Conservation (phyloP, 1,284 basidiomycete genomes). For the Sporisorium graminicola region DNA sequence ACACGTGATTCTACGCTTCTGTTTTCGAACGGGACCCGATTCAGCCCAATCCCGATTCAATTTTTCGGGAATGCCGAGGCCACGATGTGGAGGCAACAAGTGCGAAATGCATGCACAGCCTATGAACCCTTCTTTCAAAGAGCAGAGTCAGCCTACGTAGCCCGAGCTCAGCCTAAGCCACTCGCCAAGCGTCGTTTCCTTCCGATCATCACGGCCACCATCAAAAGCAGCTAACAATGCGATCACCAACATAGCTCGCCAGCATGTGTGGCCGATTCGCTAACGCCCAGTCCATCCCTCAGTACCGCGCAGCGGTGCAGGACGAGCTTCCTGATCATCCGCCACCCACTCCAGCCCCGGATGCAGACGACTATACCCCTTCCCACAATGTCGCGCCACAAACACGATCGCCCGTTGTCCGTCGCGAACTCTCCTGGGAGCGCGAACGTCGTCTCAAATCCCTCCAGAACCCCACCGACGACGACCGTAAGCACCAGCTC, state of each 20-base stretch:
- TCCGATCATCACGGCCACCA: not conserved
- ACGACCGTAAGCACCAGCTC: slow-evolving; percentile 20
- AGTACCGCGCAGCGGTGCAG: slow-evolving; percentile 41
- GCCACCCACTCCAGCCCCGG: slow-evolving; percentile 13
- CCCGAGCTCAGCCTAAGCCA: not conserved
- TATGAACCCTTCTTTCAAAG: not conserved
- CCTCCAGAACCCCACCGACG: slow-evolving; percentile 13
- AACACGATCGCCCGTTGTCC: slow-evolving; percentile 55
- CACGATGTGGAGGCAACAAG: slow-evolving; percentile 3
- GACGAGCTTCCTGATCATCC: slow-evolving; percentile 31
- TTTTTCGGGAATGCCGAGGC: not conserved
- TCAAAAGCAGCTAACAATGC: not conserved
- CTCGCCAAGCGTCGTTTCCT: not conserved
- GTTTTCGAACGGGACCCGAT: not conserved
- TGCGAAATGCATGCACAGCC: not conserved
- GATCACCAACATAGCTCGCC: not conserved
- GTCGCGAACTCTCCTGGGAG: slow-evolving; percentile 48
- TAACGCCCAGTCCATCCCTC: slow-evolving; percentile 47
- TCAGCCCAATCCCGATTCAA: not conserved
- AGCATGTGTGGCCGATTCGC: slow-evolving; percentile 62
- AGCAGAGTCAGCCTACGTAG: not conserved
- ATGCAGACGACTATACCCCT: slow-evolving; percentile 54
- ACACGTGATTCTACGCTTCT: slow-evolving; percentile 26
- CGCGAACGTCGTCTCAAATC: slow-evolving; percentile 25
- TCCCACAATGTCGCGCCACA: slow-evolving; percentile 65